Conservation (phyloP, 2,329 filamentous ascomycete genomes). For the Aspergillus bombycis region DNA sequence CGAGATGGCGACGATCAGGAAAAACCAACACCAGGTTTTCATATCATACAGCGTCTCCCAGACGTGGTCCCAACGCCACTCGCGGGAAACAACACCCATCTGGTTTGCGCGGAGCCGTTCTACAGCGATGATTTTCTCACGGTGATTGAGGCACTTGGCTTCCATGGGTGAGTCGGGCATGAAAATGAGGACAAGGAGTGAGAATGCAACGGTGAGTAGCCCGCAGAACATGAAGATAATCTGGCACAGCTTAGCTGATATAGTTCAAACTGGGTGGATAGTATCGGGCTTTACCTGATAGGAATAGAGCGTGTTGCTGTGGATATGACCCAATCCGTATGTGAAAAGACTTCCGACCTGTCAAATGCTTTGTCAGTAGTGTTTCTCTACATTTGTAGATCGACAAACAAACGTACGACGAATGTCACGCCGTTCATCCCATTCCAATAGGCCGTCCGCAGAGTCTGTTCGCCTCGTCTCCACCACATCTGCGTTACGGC, state of each 20-base stretch:
- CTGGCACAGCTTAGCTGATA: not conserved
- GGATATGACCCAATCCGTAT: slow-evolving; percentile 62
- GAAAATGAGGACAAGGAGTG: slow-evolving; percentile 49
- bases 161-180: slow-evolving; percentile 57
- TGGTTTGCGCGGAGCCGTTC: slow-evolving; percentile 59
- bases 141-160: slow-evolving; percentile 52
- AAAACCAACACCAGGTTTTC: slow-evolving; percentile 43
- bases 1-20: slow-evolving; percentile 29
- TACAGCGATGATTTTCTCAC: slow-evolving; percentile 58
- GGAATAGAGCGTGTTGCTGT: slow-evolving; percentile 46
- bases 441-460: slow-evolving; percentile 62
- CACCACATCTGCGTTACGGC: slow-evolving; percentile 67
- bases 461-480: slow-evolving; percentile 61
- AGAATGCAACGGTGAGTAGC: slow-evolving; percentile 53
- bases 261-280: not conserved
- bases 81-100: slow-evolving; percentile 56
- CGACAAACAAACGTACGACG: slow-evolving; percentile 38
- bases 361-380: not conserved
- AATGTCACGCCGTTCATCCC: slow-evolving; percentile 64
- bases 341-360: slow-evolving; percentile 57
- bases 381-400: too few species aligned
- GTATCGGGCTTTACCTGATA: slow-evolving; percentile 25
- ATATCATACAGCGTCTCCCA: slow-evolving; percentile 34
- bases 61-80: slow-evolving; percentile 57
- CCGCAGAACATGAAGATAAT: slow-evolving; percentile 61